Evolutionary conservation across 176 grass and related monocot species (phyloP), one percentile per base, ranked within the genome.

Genomic region (Avena atlantica): DNA sequence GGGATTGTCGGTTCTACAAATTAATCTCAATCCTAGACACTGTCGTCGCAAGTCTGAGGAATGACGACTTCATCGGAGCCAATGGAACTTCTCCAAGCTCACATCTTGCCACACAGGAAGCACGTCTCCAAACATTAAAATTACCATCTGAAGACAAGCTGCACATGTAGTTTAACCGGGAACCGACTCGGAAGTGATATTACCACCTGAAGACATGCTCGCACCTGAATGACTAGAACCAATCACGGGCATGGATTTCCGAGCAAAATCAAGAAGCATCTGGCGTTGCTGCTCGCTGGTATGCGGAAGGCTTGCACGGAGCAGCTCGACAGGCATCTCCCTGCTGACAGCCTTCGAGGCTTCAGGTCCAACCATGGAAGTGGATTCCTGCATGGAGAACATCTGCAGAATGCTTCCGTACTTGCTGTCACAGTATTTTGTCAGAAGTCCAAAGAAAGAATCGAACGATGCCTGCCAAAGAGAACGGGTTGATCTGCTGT

Each of bases 401-500:
- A 91, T 96, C 79, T 94, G 97, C 79, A 92, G 3, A 72, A 99
- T 96, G 44, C 92, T 96, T 80, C 92, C 92, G n/a, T 96, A 96
- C 78, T 99, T 99, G 81, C 90, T 94, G 79, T 90, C 47, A 44
- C 94, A 96, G 70, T 96, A 99, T 80, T 99, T 93, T 0, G 94
- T 93, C 60, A 99, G 85, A 57, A 99, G 97, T 50, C 86, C 89
- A 78, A 99, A 99, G 87, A 99, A 99, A 37, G 92, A 89, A 51
- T 96, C 92, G 79, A 99, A 96, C 49, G 97, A 99, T 56, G 97
- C 94, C 84, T 99, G 97, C 97, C 97, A 99, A 62, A 96, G 92
- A 69, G 94, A 92, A 48, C 94, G 92, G 78, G 92, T 93, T 60
- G 87, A 88, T 42, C 88, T 83, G 50, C 66, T 93, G 79, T 91